A percentile compares a stretch with the other conserved stretches of the same genome.
These are phyloP conservation scores for Hysterangium stoloniferum DNA, from an alignment of 768 basidiomycete species.

Conservation along the genomic window DNA sequence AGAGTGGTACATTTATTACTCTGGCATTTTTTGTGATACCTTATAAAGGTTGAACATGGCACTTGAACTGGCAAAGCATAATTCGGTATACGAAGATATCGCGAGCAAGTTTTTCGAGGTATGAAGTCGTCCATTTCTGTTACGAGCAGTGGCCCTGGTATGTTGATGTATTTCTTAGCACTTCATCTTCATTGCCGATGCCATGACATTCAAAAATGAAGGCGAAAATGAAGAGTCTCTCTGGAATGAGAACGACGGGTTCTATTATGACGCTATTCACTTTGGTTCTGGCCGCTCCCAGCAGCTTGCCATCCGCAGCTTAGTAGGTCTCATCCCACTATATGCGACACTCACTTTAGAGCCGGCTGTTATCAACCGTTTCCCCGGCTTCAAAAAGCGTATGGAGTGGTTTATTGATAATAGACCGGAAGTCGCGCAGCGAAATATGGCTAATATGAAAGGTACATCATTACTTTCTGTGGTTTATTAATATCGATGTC, in stretches of 20 bases:
- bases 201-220: constrained; percentile 81
- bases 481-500: background rate
- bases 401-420: constrained; percentile 99
- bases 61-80: constrained; percentile 95
- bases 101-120: constrained; percentile 97
- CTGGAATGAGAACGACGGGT: constrained; percentile 95
- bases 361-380: constrained; percentile 77
- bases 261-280: constrained; percentile 97
- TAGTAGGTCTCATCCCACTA: constrained; percentile 96
- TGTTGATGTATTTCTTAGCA: constrained; percentile 43
- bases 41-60: constrained; percentile 83
- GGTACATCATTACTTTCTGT: background rate
- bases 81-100: constrained; percentile 96
- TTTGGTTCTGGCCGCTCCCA: constrained; percentile 75
- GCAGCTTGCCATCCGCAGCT: constrained; percentile 88
- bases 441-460: constrained; percentile 97
- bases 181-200: constrained; percentile 97
- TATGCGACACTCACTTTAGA: constrained; percentile 94
- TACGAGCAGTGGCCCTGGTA: background rate
- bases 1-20: constrained; percentile 17
- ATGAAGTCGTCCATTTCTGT: constrained; percentile 9
- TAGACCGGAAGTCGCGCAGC: constrained; percentile 72
- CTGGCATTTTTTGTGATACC: constrained; percentile 7
- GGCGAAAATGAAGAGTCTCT: constrained; percentile 75
- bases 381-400: constrained; percentile 97